A percentile compares a stretch with the other conserved stretches of the same genome.
phyloP scores from a whole-genome alignment of 2,329 filamentous ascomycete species.

The Sphaerulina musiva region DNA sequence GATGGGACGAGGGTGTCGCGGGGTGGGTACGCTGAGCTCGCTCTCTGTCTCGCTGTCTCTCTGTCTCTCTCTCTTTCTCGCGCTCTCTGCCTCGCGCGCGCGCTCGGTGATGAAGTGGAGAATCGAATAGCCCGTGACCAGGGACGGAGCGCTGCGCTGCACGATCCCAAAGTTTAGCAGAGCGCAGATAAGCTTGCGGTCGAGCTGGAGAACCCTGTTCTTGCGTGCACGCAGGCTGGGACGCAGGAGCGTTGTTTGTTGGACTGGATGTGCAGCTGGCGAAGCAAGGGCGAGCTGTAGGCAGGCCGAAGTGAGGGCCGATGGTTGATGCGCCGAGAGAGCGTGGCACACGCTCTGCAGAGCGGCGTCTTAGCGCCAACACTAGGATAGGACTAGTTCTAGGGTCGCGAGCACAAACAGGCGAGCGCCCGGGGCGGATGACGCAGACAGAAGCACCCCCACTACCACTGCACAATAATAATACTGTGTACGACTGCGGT shows the following conservation, averaged over 20 bases:
- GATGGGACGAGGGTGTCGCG: conserved; percentile 7
- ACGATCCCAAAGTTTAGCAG: conserved; percentile 19
- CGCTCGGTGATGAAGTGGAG: conserved; percentile 13
- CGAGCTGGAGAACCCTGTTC: conserved; percentile 18
- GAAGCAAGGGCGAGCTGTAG: conserved; percentile 8
- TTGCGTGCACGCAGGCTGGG: conserved; percentile 9
- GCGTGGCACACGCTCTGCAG: conserved; percentile 3
- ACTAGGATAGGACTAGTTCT: background rate
- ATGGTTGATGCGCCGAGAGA: conserved; percentile 6
- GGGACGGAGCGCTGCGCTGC: conserved; percentile 19
- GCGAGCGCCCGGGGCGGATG: conserved; percentile 1
- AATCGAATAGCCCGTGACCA: conserved; percentile 14
- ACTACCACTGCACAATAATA: background rate
- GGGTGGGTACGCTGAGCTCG: background rate
- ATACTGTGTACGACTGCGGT: background rate
- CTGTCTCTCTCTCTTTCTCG: no score
- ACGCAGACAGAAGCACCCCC: conserved; percentile 1
- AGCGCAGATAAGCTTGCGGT: conserved; percentile 17
- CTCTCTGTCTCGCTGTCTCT: background rate
- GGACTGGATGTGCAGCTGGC: background rate
- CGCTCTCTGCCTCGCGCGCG: conserved; percentile 7
- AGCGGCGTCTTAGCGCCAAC: background rate
- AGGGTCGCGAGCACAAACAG: background rate
- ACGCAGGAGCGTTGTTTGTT: conserved; percentile 11
- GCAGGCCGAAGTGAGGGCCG: conserved; percentile 4